These are phyloP conservation scores for Ganoderma sinense DNA, from an alignment of 1,284 basidiomycete species.

Conservation along the genomic window DNA sequence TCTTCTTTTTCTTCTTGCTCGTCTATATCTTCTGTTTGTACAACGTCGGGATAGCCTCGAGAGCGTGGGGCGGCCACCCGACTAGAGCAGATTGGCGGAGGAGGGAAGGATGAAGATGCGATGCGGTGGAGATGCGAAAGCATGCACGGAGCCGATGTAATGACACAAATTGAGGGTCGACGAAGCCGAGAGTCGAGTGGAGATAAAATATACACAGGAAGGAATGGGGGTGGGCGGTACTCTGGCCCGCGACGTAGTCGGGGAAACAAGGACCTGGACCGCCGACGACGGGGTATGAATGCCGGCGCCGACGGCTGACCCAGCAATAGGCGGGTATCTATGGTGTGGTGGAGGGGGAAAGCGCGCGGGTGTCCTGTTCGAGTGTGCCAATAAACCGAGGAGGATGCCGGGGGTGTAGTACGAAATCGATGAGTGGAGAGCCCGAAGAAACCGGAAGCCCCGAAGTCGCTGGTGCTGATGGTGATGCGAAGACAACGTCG, in stretches of 20 bases:
- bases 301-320: slow-evolving; percentile 46
- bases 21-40: slow-evolving; percentile 44
- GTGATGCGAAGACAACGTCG: slow-evolving; percentile 48
- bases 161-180: slow-evolving; percentile 49
- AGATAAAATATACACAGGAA: slow-evolving; percentile 34
- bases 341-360: slow-evolving; percentile 32
- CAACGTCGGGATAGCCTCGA: slow-evolving; percentile 38
- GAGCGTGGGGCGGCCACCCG: slow-evolving; percentile 23
- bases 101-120: slow-evolving; percentile 29
- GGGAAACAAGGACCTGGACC: slow-evolving; percentile 22
- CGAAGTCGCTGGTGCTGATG: slow-evolving; percentile 37
- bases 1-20: slow-evolving; percentile 38
- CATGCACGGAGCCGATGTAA: slow-evolving; percentile 49
- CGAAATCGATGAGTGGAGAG: slow-evolving; percentile 43
- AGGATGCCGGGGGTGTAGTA: slow-evolving; percentile 23
- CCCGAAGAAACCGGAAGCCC: slow-evolving; percentile 41
- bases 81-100: slow-evolving; percentile 32
- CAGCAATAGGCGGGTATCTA: slow-evolving; percentile 42
- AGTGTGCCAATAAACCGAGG: slow-evolving; percentile 37
- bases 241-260: slow-evolving; percentile 24
- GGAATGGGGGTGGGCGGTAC: slow-evolving; percentile 23
- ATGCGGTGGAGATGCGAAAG: slow-evolving; percentile 45
- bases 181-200: slow-evolving; percentile 27
- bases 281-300: slow-evolving; percentile 54
- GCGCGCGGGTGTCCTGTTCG: slow-evolving; percentile 50